Evolutionary conservation across 75 land plant genomes (phyloP).

Genomic region (Pinus albicaulis): DNA sequence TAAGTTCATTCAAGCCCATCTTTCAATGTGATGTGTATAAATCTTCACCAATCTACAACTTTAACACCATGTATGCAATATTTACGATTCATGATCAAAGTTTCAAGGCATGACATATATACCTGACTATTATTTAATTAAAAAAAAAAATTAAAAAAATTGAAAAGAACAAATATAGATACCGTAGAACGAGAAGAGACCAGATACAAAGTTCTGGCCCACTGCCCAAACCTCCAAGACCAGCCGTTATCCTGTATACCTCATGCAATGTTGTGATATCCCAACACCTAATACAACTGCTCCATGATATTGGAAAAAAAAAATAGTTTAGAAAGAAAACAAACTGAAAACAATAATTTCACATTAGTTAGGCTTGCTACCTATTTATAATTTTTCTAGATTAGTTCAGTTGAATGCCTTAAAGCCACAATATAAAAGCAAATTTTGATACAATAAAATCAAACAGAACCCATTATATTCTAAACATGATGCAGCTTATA

Average conservation of each 20-base stretch:
- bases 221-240: constrained; percentile 67
- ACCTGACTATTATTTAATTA: neutral
- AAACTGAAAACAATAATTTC: neutral
- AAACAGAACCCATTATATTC: neutral
- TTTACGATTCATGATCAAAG: neutral
- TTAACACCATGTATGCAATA: neutral
- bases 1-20: neutral
- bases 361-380: neutral
- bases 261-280: constrained; percentile 61
- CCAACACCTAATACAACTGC: constrained; percentile 96
- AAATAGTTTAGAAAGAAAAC: neutral
- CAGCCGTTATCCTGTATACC: constrained; percentile 84
- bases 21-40: neutral
- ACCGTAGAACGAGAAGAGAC: constrained; percentile 88
- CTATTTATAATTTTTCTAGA: neutral
- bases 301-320: neutral
- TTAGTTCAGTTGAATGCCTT: neutral
- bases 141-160: too few relatives aligned
- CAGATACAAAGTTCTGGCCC: constrained; percentile 80
- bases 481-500: neutral
- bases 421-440: neutral
- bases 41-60: neutral
- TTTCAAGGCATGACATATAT: neutral
- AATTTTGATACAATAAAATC: neutral
- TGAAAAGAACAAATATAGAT: constrained; percentile 1